These are phyloP conservation scores for Paecilomyces sp. DNA, from an alignment of 2,329 filamentous ascomycete genomes.

Conservation along the genomic window DNA sequence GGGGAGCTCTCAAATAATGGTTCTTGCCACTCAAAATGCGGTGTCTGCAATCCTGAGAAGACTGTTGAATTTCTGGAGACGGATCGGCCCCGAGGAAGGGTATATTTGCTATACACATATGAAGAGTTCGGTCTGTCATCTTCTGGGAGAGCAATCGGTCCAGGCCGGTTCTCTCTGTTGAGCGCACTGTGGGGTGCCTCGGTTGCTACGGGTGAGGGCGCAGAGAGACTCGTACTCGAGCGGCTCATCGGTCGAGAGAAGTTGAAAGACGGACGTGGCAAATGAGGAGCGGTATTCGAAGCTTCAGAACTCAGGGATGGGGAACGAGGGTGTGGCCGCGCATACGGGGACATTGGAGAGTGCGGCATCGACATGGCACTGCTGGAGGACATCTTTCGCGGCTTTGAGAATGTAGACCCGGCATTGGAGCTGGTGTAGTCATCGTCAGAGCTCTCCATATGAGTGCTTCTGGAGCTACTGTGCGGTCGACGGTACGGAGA, in stretches of 20 bases:
- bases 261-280: constrained; percentile 76
- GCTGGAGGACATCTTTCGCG: constrained; percentile 71
- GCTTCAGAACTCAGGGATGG: constrained; percentile 79
- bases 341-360: constrained; percentile 58
- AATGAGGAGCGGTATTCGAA: constrained; percentile 52
- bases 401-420: constrained; percentile 57
- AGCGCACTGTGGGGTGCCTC: constrained; percentile 23
- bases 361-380: constrained; percentile 55
- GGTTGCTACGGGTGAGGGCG: constrained; percentile 18
- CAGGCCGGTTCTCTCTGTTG: constrained; percentile 14
- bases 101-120: constrained; percentile 81
- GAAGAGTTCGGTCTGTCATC: constrained; percentile 51
- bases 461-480: constrained; percentile 53
- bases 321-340: constrained; percentile 62
- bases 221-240: constrained; percentile 33
- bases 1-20: constrained; percentile 38
- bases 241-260: constrained; percentile 84
- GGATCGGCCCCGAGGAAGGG: constrained; percentile 72
- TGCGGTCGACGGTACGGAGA: constrained; percentile 36
- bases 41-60: constrained; percentile 48
- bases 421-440: constrained; percentile 56
- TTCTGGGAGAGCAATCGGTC: constrained; percentile 26
- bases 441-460: constrained; percentile 59
- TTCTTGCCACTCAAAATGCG: constrained; percentile 60
- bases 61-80: constrained; percentile 62